Conservation (phyloP, 2,329 filamentous ascomycete genomes). For the Pseudogymnoascus destructans region DNA sequence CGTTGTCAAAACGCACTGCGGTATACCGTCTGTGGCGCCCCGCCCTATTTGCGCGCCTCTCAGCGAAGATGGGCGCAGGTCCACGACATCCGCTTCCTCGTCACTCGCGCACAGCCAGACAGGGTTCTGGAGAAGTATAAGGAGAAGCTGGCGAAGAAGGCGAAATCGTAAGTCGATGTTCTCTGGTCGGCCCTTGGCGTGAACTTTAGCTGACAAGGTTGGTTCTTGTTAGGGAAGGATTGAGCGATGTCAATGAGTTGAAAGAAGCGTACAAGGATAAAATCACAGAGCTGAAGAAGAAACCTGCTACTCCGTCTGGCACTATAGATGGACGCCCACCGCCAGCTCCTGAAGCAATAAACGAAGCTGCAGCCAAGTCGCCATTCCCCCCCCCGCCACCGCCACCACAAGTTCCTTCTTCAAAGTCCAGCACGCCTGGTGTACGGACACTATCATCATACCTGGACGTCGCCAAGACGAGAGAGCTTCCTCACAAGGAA, state of each 20-base stretch:
- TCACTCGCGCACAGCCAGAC: constrained; percentile 57
- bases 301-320: constrained; percentile 43
- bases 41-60: constrained; percentile 24
- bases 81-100: constrained; percentile 81
- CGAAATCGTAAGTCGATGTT: constrained; percentile 41
- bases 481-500: constrained; percentile 61
- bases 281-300: constrained; percentile 58
- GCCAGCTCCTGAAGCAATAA: constrained; percentile 25
- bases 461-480: constrained; percentile 69
- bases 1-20: constrained; percentile 35
- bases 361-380: constrained; percentile 25
- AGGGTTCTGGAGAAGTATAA: constrained; percentile 73
- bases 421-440: constrained; percentile 24
- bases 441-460: constrained; percentile 51
- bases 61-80: constrained; percentile 86
- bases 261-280: constrained; percentile 75
- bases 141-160: constrained; percentile 73
- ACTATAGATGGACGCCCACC: constrained; percentile 23
- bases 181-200: background rate
- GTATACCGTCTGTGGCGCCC: constrained; percentile 24
- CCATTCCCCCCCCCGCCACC: constrained; percentile 23
- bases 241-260: constrained; percentile 57
- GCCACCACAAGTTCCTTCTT: constrained; percentile 26
- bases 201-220: constrained; percentile 1
- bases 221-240: constrained; percentile 37